These are phyloP conservation scores for Lipomyces chichibuensis DNA, from an alignment of 805 yeast species.

Conservation along the genomic window DNA sequence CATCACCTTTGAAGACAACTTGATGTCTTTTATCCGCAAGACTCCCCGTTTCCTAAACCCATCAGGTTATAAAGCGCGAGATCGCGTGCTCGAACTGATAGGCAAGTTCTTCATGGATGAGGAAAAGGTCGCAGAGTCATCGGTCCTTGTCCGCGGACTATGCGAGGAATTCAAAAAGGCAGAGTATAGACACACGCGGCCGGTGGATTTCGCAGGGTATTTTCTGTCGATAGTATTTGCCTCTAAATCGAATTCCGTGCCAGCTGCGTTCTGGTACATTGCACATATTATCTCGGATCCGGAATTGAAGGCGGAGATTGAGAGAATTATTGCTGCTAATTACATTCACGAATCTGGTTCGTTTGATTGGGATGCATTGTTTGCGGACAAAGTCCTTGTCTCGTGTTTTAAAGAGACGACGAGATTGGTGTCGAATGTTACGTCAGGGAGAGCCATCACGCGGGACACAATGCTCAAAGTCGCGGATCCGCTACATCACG, in stretches of 20 bases:
- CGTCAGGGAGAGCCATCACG: conserved; percentile 15
- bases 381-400: conserved; percentile 10
- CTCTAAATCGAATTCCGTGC: conserved; percentile 29
- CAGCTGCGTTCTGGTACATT: conserved; percentile 31
- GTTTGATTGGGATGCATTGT: conserved; percentile 28
- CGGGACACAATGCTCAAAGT: conserved; percentile 24
- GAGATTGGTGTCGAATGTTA: conserved; percentile 15
- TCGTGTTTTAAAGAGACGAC: conserved; percentile 33
- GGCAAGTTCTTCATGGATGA: conserved; percentile 18
- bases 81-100: conserved; percentile 8
- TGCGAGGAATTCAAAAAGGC: neutral
- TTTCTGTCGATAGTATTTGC: conserved; percentile 32
- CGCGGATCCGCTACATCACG: conserved; percentile 4
- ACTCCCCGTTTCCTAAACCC: conserved; percentile 19
- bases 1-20: conserved; percentile 18
- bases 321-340: conserved; percentile 10
- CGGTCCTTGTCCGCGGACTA: neutral
- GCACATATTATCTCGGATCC: conserved; percentile 12
- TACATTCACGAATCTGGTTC: neutral
- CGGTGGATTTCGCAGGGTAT: conserved; percentile 26
- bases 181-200: neutral
- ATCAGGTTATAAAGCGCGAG: conserved; percentile 18
- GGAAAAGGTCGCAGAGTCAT: neutral
- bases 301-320: conserved; percentile 6
- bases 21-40: conserved; percentile 15